phyloP scores from a whole-genome alignment of 163 green algal species.

The Scenedesmus sp. region DNA sequence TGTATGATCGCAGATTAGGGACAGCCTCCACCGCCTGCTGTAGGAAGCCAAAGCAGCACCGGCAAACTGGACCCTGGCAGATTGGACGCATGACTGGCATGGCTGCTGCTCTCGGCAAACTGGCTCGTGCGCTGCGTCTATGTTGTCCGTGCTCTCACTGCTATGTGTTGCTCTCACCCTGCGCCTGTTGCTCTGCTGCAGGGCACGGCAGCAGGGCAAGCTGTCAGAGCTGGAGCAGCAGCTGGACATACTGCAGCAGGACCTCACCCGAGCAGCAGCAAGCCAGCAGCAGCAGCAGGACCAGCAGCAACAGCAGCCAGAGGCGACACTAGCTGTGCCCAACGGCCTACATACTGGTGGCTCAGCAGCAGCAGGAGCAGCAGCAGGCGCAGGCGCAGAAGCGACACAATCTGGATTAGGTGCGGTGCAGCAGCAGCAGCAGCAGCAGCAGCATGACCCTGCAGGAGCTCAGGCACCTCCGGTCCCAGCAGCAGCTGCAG shows the following conservation, averaged over 20 bases:
- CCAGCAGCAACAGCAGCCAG: slow-evolving; percentile 35
- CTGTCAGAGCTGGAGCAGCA: slow-evolving; percentile 53
- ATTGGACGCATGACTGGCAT: too few relatives aligned
- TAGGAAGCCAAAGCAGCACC: too few relatives aligned
- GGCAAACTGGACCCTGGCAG: too few relatives aligned
- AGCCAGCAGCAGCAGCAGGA: slow-evolving; percentile 43
- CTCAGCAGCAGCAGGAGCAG: not conserved
- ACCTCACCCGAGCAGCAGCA: slow-evolving; percentile 74
- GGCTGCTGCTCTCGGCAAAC: too few relatives aligned
- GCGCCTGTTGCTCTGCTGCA: too few relatives aligned
- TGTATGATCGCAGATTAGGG: too few relatives aligned
- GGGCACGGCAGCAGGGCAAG: slow-evolving; percentile 18
- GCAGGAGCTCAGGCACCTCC: not conserved
- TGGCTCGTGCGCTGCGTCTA: too few relatives aligned
- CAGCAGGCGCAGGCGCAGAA: slow-evolving; percentile 29
- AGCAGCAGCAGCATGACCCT: slow-evolving; percentile 34
- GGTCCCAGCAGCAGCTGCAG: slow-evolving; percentile 14
- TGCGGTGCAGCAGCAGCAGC: not conserved
- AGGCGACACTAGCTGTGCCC: not conserved
- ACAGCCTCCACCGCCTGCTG: too few relatives aligned
- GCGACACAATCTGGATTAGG: not conserved
- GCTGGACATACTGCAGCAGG: slow-evolving; percentile 51
- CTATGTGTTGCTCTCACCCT: too few relatives aligned
- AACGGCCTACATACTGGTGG: not conserved
- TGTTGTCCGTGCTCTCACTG: too few relatives aligned